A percentile compares a stretch with the other conserved stretches of the same genome.
Conservation (phyloP, 352 stramenopile species). For the Globisporangium mamillatum region DNA sequence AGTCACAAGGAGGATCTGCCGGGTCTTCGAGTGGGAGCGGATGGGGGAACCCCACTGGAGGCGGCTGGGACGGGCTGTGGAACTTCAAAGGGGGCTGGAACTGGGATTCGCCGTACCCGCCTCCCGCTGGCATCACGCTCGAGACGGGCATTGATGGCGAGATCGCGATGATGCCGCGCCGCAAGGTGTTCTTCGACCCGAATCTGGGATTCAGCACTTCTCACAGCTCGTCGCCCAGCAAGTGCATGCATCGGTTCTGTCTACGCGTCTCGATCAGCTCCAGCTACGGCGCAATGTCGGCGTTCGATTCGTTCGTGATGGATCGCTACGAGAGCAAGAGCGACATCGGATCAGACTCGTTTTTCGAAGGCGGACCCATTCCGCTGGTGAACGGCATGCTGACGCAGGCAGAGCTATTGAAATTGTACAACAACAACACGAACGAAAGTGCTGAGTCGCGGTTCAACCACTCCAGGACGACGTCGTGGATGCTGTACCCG, state of each 20-base stretch:
- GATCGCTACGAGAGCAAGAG: slow-evolving; percentile 36
- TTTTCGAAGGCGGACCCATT: slow-evolving; percentile 10
- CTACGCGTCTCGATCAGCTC: slow-evolving; percentile 40
- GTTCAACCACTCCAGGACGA: slow-evolving; percentile 31
- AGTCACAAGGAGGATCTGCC: not conserved
- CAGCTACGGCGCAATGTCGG: slow-evolving; percentile 42
- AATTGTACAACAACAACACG: slow-evolving; percentile 9
- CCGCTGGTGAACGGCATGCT: slow-evolving; percentile 35
- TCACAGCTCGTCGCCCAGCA: not conserved
- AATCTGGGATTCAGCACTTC: not conserved
- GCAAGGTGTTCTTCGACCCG: slow-evolving; percentile 6
- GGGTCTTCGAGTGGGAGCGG: not conserved
- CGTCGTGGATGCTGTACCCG: slow-evolving; percentile 40
- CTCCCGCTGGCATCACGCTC: slow-evolving; percentile 1
- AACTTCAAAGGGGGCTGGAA: slow-evolving; percentile 6
- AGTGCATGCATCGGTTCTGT: slow-evolving; percentile 20
- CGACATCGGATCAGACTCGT: slow-evolving; percentile 10
- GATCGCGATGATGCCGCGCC: slow-evolving; percentile 1
- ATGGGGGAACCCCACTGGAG: not conserved
- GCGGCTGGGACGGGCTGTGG: not conserved
- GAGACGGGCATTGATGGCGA: slow-evolving; percentile 2
- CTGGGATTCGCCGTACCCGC: slow-evolving; percentile 6
- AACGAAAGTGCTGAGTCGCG: slow-evolving; percentile 5
- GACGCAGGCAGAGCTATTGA: slow-evolving; percentile 17
- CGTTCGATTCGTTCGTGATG: slow-evolving; percentile 50